A percentile compares a stretch with the other conserved stretches of the same genome.
Conservation (phyloP, 495 filamentous ascomycete genomes). For the Aspergillus haitiensis region DNA sequence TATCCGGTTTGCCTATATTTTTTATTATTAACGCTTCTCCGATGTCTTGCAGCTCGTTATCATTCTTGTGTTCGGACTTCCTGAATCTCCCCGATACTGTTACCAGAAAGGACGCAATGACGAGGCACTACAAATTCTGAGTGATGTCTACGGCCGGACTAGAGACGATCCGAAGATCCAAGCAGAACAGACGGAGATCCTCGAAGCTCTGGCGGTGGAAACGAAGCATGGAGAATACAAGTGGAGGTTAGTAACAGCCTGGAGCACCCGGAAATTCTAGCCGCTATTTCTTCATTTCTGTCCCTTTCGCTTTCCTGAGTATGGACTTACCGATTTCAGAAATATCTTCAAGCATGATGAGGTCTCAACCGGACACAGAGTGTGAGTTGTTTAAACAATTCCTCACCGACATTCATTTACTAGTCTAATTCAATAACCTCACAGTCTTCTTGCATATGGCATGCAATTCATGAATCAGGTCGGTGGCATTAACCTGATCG, state of each 20-base stretch:
- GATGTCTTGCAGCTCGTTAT: constrained; percentile 29
- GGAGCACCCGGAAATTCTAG: no score
- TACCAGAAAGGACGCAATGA: constrained; percentile 46
- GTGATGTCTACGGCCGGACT: constrained; percentile 47
- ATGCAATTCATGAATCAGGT: constrained; percentile 54
- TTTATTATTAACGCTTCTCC: no score
- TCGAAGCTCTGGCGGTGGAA: constrained; percentile 48
- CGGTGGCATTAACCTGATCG: constrained; percentile 54
- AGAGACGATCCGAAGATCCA: constrained; percentile 44
- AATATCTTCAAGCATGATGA: constrained; percentile 52
- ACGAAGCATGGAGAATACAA: constrained; percentile 42
- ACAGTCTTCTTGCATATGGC: constrained; percentile 49
- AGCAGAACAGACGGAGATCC: constrained; percentile 48
- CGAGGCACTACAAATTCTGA: constrained; percentile 54
- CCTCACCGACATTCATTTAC: background rate
- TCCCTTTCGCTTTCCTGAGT: background rate
- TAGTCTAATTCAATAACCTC: background rate
- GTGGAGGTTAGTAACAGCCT: constrained; percentile 25
- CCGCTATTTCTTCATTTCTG: background rate
- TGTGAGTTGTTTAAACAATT: constrained; percentile 21
- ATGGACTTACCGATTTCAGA: constrained; percentile 27
- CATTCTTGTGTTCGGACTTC: constrained; percentile 41
- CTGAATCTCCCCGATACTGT: constrained; percentile 47
- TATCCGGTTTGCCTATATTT: constrained; percentile 14
- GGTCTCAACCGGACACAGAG: constrained; percentile 54